phyloP scores from a whole-genome alignment of 2,329 filamentous ascomycete species.

The Calonectria honghensis region DNA sequence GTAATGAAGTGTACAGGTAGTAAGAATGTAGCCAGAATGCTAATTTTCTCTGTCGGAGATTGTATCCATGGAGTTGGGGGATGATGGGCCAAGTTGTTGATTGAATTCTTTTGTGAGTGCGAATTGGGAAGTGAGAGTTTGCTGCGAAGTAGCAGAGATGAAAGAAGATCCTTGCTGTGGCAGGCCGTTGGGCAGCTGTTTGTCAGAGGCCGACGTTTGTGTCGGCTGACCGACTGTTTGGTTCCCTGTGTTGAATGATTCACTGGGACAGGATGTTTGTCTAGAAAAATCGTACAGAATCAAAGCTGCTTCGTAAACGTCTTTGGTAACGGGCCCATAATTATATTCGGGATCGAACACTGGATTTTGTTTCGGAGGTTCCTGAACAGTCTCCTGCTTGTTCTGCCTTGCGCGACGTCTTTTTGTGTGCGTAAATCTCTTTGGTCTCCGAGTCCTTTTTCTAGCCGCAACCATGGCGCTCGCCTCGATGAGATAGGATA shows the following conservation, averaged over 20 bases:
- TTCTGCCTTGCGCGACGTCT: neutral
- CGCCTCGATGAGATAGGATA: neutral
- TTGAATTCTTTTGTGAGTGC: too few species aligned
- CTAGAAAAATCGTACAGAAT: slow-evolving; percentile 4
- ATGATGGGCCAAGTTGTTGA: neutral
- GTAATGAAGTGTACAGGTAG: neutral
- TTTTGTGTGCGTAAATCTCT: slow-evolving; percentile 23
- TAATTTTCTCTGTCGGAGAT: slow-evolving; percentile 12
- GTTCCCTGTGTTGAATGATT: neutral
- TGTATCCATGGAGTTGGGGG: neutral
- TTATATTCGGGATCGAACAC: neutral
- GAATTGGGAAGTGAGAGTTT: neutral
- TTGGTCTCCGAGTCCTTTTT: neutral
- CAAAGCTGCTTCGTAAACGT: slow-evolving; percentile 6
- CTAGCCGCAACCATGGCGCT: neutral
- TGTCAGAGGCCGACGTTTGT: neutral
- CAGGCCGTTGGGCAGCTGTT: slow-evolving; percentile 14
- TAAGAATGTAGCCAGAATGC: neutral
- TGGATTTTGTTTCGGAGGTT: neutral
- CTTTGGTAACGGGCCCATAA: neutral
- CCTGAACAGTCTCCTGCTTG: neutral
- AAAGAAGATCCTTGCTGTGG: neutral
- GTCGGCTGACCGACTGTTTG: slow-evolving; percentile 15
- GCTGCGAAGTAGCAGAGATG: neutral
- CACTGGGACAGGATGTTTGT: neutral